Evolutionary conservation across 1,284 basidiomycete genomes (phyloP), one percentile per base, ranked within the genome.

Genomic region (Baeospora myosura): DNA sequence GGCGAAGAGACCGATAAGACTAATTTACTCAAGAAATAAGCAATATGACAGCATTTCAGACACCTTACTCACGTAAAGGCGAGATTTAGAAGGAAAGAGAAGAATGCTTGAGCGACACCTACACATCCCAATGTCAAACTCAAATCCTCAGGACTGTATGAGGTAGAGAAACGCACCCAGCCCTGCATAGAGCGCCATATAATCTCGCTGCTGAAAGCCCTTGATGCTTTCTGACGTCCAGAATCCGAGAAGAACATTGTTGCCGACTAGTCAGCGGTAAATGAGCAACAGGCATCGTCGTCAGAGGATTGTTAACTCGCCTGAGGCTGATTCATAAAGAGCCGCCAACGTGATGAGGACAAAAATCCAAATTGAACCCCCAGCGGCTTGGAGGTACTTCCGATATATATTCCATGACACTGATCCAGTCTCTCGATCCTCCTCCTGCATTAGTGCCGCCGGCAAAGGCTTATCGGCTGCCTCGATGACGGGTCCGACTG

Each of bases 371-470:
- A 52, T 25, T 4, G 60, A 17, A 4, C 74, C 70, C 3, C 78
- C 77, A 3, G 74, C 75, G 45, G 54, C 72, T 50, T 53, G 41
- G 38, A 85, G 49, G 53, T 81, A 85, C 42, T 72, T 65, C 25
- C 52, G 51, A 54, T 83, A 86, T 1, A 74, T 68, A 4, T 54
- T 56, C 61, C 63, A 68, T 8, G 64, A 51, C 2, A 81, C 75
- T 3, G 74, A 65, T 0, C 77, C 78, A 0, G 64, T 71, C 29
- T 67, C 69, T 2, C 79, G 68, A 48, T 80, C 78, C 51, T 78
- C 75, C 3, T 52, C 56, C 50, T 71, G 67, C 74, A 78, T 79
- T 32, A 79, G 56, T 11, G 57, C 60, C 29, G 22, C 53, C 45
- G 46, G 52, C 41, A 63, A 62, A 41, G 63, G 33, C 17, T 20